Conservation (phyloP, 139 green algal genomes). For the Ulvella scutata region DNA sequence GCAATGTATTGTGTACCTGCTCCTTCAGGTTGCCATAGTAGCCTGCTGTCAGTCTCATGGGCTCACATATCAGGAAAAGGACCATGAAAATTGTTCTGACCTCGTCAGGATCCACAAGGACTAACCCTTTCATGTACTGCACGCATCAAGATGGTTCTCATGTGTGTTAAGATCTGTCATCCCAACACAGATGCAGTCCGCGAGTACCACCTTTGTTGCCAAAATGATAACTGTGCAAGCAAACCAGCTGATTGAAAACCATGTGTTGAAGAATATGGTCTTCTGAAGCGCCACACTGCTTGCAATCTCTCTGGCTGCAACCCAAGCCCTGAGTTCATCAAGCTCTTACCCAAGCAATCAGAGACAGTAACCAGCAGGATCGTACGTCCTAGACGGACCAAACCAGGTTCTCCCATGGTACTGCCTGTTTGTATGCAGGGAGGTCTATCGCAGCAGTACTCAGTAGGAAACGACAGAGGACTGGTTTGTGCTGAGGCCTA, state of each 20-base stretch:
- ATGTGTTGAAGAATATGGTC: background rate
- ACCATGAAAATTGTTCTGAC: conserved; percentile 4
- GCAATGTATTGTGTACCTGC: background rate
- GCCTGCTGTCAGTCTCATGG: background rate
- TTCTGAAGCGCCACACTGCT: background rate
- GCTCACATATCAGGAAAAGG: conserved; percentile 1
- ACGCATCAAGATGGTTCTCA: background rate
- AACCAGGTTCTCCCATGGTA: too few relatives aligned
- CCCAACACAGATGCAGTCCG: too few relatives aligned
- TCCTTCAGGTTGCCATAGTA: conserved; percentile 10
- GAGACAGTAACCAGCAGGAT: too few relatives aligned
- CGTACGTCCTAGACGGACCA: too few relatives aligned
- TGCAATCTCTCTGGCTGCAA: background rate
- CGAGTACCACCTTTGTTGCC: background rate
- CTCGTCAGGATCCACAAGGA: conserved; percentile 2
- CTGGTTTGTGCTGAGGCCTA: too few relatives aligned
- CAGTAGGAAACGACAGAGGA: too few relatives aligned
- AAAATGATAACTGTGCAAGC: background rate
- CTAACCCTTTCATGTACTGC: conserved; percentile 5
- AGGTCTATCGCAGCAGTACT: too few relatives aligned
- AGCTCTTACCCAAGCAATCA: too few relatives aligned
- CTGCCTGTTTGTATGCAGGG: too few relatives aligned
- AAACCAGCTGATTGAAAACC: background rate
- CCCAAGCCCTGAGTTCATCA: too few relatives aligned
- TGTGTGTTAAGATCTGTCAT: background rate